A percentile compares a stretch with the other conserved stretches of the same genome.
phyloP scores from a whole-genome alignment of 306 rosid genomes.

The Cicer chorassanicum region DNA sequence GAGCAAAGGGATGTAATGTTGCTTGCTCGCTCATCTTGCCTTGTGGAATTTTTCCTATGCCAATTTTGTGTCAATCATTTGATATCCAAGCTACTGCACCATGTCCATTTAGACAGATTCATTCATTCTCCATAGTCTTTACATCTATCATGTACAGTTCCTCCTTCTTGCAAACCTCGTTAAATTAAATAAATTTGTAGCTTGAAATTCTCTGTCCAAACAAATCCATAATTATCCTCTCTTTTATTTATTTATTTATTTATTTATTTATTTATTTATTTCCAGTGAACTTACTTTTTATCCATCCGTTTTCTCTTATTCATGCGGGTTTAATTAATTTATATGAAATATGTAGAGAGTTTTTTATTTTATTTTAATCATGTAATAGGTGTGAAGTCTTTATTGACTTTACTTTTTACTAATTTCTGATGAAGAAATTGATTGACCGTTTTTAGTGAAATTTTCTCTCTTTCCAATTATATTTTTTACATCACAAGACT shows the following conservation, averaged over 20 bases:
- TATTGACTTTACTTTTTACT: neutral
- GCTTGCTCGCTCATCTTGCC: slow-evolving; percentile 1
- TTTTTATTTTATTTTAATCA: neutral
- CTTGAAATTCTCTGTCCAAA: neutral
- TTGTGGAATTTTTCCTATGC: slow-evolving; percentile 3
- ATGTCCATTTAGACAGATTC: neutral
- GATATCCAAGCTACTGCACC: slow-evolving; percentile 9
- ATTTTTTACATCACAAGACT: too few relatives aligned
- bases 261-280: neutral
- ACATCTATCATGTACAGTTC: slow-evolving; percentile 6
- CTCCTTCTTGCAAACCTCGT: neutral
- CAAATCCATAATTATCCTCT: neutral
- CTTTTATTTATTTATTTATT: too few relatives aligned
- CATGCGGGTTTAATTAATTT: neutral
- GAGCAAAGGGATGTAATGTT: neutral
- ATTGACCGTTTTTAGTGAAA: too few relatives aligned
- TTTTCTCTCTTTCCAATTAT: too few relatives aligned
- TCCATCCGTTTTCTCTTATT: neutral
- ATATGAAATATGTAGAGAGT: neutral
- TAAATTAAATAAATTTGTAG: neutral
- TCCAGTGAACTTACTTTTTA: neutral
- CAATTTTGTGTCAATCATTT: slow-evolving; percentile 32
- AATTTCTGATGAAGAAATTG: too few relatives aligned
- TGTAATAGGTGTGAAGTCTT: neutral
- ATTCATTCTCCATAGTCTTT: neutral